A percentile compares a stretch with the other conserved stretches of the same genome.
Evolutionary conservation across 768 basidiomycete genomes (phyloP).

Genomic region (Rhizopogon vesiculosus): DNA sequence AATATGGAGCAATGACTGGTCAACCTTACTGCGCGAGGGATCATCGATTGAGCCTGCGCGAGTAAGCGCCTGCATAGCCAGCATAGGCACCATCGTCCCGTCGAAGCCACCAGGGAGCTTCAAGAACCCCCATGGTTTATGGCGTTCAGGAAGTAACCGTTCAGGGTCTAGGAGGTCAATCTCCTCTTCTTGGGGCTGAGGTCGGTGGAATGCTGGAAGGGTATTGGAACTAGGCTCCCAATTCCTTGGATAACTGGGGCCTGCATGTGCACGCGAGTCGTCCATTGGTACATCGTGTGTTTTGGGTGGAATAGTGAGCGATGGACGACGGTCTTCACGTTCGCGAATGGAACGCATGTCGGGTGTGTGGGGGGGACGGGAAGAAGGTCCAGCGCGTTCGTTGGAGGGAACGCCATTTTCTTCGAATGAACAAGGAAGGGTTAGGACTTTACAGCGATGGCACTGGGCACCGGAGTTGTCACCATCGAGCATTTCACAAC

Average conservation of each 20-base stretch:
- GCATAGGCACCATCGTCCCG: conserved; percentile 41
- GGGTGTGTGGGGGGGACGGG: conserved; percentile 8
- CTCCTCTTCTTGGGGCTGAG: conserved; percentile 18
- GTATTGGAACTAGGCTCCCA: conserved; percentile 16
- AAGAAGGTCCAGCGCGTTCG: conserved; percentile 14
- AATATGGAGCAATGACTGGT: conserved; percentile 27
- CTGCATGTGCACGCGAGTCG: conserved; percentile 9
- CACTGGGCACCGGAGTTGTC: conserved; percentile 33
- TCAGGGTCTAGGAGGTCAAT: conserved; percentile 29
- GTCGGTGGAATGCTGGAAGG: conserved; percentile 13
- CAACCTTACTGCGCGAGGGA: conserved; percentile 15
- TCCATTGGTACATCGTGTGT: conserved; percentile 16
- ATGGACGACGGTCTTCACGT: conserved; percentile 19
- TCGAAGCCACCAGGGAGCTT: conserved; percentile 34
- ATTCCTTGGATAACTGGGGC: conserved; percentile 10
- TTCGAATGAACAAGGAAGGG: conserved; percentile 43
- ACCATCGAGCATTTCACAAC: conserved; percentile 47
- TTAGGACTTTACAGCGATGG: conserved; percentile 47
- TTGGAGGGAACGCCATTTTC: conserved; percentile 4
- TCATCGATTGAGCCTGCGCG: conserved; percentile 21
- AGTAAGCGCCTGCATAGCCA: conserved; percentile 40
- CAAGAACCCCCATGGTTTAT: conserved; percentile 35
- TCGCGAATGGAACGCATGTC: conserved; percentile 10
- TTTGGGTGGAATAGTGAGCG: conserved; percentile 16
- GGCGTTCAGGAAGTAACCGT: conserved; percentile 30